Percentiles rank a stretch among this genome's conserved stretches.
These are phyloP conservation scores for Trypanosoma vivax DNA, from an alignment of 208 protist genomes.

Conservation along the genomic window DNA sequence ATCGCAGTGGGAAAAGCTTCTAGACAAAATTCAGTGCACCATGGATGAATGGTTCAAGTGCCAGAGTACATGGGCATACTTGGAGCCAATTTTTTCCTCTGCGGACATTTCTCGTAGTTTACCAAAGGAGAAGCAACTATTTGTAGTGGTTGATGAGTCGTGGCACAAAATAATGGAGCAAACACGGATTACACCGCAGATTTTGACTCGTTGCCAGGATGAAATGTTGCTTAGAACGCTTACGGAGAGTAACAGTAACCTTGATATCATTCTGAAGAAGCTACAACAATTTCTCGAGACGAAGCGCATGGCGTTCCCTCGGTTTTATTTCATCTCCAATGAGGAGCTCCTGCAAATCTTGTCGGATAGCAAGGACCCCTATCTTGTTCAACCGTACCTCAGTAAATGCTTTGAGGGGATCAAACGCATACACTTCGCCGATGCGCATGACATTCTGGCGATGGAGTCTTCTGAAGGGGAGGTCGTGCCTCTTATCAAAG, in stretches of 20 bases:
- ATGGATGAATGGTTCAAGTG: slow-evolving; percentile 95
- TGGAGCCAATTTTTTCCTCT: slow-evolving; percentile 95
- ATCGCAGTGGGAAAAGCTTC: slow-evolving; percentile 87
- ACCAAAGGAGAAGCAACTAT: slow-evolving; percentile 92
- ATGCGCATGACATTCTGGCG: slow-evolving; percentile 86
- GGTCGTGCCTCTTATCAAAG: slow-evolving; percentile 70
- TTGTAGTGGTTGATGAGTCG: slow-evolving; percentile 89
- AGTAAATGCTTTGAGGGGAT: slow-evolving; percentile 96
- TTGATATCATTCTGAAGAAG: slow-evolving; percentile 95
- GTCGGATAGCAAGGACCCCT: slow-evolving; percentile 93
- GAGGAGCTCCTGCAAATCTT: slow-evolving; percentile 95
- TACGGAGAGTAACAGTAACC: slow-evolving; percentile 83
- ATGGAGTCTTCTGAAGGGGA: slow-evolving; percentile 92
- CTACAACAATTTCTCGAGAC: slow-evolving; percentile 98
- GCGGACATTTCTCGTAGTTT: slow-evolving; percentile 95
- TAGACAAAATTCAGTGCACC: slow-evolving; percentile 91
- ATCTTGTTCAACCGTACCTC: slow-evolving; percentile 93
- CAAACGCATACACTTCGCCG: slow-evolving; percentile 86
- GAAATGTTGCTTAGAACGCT: slow-evolving; percentile 91
- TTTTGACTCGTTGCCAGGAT: slow-evolving; percentile 85
- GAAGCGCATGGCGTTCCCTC: slow-evolving; percentile 94
- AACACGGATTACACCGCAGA: slow-evolving; percentile 75
- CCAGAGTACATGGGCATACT: slow-evolving; percentile 94
- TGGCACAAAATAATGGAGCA: slow-evolving; percentile 93
- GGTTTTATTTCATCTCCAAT: slow-evolving; percentile 97